Percentiles rank a stretch among this genome's conserved stretches.
Evolutionary conservation across 331 rosid genomes (phyloP).

Genomic region (Erythrophleum ivorense): DNA sequence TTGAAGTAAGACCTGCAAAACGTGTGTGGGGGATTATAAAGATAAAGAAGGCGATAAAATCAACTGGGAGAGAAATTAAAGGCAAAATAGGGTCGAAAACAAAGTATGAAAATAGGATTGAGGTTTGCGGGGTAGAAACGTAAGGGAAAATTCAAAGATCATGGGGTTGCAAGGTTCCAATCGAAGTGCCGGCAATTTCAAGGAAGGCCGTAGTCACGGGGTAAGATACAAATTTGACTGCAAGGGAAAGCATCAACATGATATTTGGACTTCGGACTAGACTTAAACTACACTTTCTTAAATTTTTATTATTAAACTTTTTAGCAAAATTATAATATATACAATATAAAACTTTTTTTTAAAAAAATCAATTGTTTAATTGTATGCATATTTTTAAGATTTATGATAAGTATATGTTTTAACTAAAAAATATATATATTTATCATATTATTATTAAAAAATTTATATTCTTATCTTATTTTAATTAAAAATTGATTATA

Average conservation of each 20-base stretch:
- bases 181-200: slow-evolving; percentile 28
- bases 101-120: slow-evolving; percentile 30
- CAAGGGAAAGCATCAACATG: neutral
- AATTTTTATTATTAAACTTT: no score
- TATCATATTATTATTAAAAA: no score
- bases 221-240: neutral
- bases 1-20: slow-evolving; percentile 26
- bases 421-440: no score
- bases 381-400: no score
- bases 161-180: neutral
- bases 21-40: slow-evolving; percentile 12
- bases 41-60: neutral
- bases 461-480: no score
- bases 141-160: slow-evolving; percentile 18
- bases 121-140: slow-evolving; percentile 26
- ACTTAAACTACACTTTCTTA: no score
- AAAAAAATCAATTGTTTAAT: no score
- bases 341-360: no score
- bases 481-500: no score
- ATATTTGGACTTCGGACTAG: no score
- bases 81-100: slow-evolving; percentile 21
- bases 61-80: slow-evolving; percentile 10
- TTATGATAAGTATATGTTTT: no score
- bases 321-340: no score
- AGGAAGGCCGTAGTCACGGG: neutral